These are phyloP conservation scores for Aphanomyces stellatus DNA, from an alignment of 352 stramenopile species.

Conservation along the genomic window DNA sequence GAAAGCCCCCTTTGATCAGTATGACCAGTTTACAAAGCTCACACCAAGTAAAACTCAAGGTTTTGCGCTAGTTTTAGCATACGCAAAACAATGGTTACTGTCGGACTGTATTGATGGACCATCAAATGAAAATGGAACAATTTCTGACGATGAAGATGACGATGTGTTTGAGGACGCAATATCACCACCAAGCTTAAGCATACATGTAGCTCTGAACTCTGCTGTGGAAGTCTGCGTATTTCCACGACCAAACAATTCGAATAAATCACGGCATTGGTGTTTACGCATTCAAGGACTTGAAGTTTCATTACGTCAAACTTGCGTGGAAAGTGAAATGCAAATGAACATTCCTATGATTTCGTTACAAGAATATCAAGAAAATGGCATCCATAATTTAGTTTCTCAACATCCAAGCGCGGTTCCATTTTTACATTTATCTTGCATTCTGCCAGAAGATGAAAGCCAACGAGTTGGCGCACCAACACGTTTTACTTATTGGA, in stretches of 20 bases:
- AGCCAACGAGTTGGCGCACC: constrained; percentile 54
- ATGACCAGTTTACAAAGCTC: constrained; percentile 55
- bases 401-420: not conserved
- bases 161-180: constrained; percentile 85
- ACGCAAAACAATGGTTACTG: constrained; percentile 79
- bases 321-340: constrained; percentile 74
- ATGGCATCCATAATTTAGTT: constrained; percentile 16
- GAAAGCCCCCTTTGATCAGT: constrained; percentile 80
- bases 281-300: not conserved
- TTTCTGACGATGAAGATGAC: constrained; percentile 62
- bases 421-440: constrained; percentile 45
- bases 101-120: constrained; percentile 63
- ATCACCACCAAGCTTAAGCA: constrained; percentile 64
- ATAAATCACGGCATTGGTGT: not conserved
- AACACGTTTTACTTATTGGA: not conserved
- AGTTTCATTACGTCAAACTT: constrained; percentile 39
- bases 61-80: constrained; percentile 76
- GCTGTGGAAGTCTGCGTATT: constrained; percentile 49
- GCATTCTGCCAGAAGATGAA: constrained; percentile 67
- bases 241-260: constrained; percentile 20
- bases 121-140: constrained; percentile 29
- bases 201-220: constrained; percentile 37
- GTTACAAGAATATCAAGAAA: constrained; percentile 26
- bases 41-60: constrained; percentile 66
- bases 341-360: constrained; percentile 44